Evolutionary conservation across 192 early-diverging fungal species (phyloP).

Genomic region (Coemansia sp.): DNA sequence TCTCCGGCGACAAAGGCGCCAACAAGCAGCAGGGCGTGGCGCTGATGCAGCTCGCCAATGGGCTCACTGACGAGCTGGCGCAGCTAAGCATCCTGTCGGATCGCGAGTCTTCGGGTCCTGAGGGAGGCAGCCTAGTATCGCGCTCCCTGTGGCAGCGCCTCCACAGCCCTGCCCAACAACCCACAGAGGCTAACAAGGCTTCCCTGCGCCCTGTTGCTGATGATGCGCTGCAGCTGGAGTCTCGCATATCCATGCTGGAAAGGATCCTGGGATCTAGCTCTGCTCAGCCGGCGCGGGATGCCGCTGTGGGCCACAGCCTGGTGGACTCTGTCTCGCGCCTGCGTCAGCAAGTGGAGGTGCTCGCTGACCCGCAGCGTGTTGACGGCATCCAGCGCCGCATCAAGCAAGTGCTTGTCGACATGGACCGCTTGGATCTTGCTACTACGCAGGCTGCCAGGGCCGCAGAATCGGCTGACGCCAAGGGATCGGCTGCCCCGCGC

Average conservation of each 20-base stretch:
- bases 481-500: background rate
- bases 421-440: slow-evolving; percentile 38
- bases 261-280: slow-evolving; percentile 15
- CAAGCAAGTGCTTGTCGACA: slow-evolving; percentile 46
- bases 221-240: slow-evolving; percentile 22
- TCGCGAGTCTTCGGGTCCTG: background rate
- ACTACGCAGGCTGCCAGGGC: slow-evolving; percentile 17
- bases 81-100: slow-evolving; percentile 6
- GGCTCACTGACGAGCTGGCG: slow-evolving; percentile 39
- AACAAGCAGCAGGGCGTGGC: slow-evolving; percentile 17
- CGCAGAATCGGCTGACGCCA: slow-evolving; percentile 6
- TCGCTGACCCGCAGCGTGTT: slow-evolving; percentile 41
- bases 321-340: slow-evolving; percentile 60
- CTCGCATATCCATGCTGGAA: slow-evolving; percentile 36
- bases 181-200: background rate
- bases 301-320: slow-evolving; percentile 58
- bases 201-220: background rate
- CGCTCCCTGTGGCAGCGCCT: slow-evolving; percentile 20
- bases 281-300: background rate
- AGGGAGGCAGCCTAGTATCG: slow-evolving; percentile 1
- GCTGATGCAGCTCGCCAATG: slow-evolving; percentile 34
- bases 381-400: slow-evolving; percentile 50
- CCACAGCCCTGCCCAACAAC: too few relatives aligned
- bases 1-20: slow-evolving; percentile 13
- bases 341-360: slow-evolving; percentile 40